A percentile compares a stretch with the other conserved stretches of the same genome.
Evolutionary conservation across 2,329 filamentous ascomycete genomes (phyloP).

Genomic region (Microdochium trichocladiopsis): DNA sequence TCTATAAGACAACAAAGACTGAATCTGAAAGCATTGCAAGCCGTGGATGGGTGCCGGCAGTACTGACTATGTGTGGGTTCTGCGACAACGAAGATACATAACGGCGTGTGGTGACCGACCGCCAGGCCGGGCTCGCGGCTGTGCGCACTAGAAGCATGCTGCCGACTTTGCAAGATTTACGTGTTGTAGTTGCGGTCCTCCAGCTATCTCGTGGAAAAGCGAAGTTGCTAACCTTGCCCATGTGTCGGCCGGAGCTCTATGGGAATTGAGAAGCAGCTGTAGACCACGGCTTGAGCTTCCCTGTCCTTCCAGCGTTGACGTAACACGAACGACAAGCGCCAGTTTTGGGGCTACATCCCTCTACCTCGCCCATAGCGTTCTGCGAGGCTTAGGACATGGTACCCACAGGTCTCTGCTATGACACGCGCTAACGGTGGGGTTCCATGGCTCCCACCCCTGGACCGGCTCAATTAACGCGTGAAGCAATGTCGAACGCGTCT

Average conservation of each 20-base stretch:
- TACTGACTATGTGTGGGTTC: conserved; percentile 48
- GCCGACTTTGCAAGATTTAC: not conserved
- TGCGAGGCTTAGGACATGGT: too few relatives aligned
- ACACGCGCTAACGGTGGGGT: conserved; percentile 3
- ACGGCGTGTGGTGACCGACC: conserved; percentile 12
- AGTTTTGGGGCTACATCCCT: too few relatives aligned
- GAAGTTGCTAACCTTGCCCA: too few relatives aligned
- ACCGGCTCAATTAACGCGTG: conserved; percentile 16
- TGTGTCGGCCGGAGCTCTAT: too few relatives aligned
- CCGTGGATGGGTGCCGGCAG: not conserved
- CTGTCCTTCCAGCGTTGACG: too few relatives aligned
- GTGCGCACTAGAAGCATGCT: not conserved
- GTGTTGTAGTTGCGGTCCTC: too few relatives aligned
- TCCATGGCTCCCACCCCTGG: conserved; percentile 2
- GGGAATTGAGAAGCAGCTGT: too few relatives aligned
- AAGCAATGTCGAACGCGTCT: conserved; percentile 11
- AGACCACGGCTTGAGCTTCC: too few relatives aligned
- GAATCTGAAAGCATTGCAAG: conserved; percentile 7
- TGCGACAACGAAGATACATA: conserved; percentile 37
- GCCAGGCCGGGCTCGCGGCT: not conserved
- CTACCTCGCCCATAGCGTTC: too few relatives aligned
- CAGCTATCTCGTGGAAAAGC: too few relatives aligned
- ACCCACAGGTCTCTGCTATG: not conserved
- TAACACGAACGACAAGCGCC: too few relatives aligned
- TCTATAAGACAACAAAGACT: not conserved